These are phyloP conservation scores for Gynochthodes officinalis DNA, from an alignment of 257 asterid genomes.

Conservation along the genomic window DNA sequence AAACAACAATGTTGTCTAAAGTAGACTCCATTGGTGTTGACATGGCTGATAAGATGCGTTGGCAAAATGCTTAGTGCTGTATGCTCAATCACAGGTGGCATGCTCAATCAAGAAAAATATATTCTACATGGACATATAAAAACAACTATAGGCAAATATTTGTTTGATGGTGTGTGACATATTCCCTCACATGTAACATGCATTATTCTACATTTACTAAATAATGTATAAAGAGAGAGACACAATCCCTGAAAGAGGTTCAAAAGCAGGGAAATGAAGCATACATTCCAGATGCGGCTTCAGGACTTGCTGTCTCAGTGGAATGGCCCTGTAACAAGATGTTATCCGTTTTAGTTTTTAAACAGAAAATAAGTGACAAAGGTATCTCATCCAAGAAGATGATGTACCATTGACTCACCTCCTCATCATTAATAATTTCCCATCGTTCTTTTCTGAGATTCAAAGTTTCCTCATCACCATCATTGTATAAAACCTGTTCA, in stretches of 20 bases:
- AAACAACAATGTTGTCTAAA: background rate
- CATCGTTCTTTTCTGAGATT: conserved; percentile 60
- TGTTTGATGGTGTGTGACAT: background rate
- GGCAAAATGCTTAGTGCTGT: background rate
- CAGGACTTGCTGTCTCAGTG: conserved; percentile 53
- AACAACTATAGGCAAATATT: too few relatives aligned
- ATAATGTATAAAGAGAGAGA: background rate
- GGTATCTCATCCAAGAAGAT: conserved; percentile 16
- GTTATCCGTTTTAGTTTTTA: conserved; percentile 4
- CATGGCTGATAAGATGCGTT: background rate
- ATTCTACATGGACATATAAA: background rate
- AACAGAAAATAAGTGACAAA: conserved; percentile 10
- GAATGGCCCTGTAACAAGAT: conserved; percentile 46
- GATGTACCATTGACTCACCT: conserved; percentile 34
- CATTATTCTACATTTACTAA: background rate
- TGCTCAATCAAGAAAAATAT: background rate
- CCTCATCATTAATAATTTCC: conserved; percentile 49
- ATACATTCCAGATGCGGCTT: conserved; percentile 62
- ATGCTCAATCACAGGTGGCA: too few relatives aligned
- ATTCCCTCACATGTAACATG: background rate
- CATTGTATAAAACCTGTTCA: conserved; percentile 60
- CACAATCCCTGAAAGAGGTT: conserved; percentile 4
- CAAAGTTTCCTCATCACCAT: conserved; percentile 75
- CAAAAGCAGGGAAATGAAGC: conserved; percentile 3
- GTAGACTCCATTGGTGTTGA: background rate